Evolutionary conservation across 768 basidiomycete genomes (phyloP).

Genomic region (Paxillus involutus): DNA sequence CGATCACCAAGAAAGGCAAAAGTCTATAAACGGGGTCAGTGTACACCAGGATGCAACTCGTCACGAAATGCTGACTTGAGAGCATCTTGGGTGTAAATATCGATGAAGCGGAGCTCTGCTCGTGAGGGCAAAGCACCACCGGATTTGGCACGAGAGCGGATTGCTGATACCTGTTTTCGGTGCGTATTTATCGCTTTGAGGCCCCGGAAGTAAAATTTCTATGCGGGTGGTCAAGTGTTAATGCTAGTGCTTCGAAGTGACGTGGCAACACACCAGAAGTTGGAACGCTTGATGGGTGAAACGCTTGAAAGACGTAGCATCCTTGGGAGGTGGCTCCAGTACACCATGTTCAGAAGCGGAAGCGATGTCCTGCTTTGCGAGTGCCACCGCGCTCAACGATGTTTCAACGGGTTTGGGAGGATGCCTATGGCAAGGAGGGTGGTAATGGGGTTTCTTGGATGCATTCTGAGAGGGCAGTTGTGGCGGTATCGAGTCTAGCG

Average conservation of each 20-base stretch:
- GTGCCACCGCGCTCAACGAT: conserved; percentile 40
- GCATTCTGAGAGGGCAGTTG: conserved; percentile 24
- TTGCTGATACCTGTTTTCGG: conserved; percentile 50
- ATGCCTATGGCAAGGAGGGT: conserved; percentile 22
- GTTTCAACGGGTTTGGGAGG: conserved; percentile 20
- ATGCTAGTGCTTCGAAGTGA: background rate
- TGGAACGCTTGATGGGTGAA: conserved; percentile 50
- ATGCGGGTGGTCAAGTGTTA: background rate
- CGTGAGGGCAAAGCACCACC: conserved; percentile 68
- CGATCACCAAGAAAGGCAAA: conserved; percentile 74
- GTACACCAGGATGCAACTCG: background rate
- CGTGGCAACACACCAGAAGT: conserved; percentile 37
- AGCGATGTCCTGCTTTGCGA: conserved; percentile 59
- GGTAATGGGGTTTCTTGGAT: conserved; percentile 24
- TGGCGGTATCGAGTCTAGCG: conserved; percentile 14
- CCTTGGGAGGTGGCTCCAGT: conserved; percentile 60
- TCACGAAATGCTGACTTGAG: conserved; percentile 52
- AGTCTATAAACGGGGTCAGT: conserved; percentile 40
- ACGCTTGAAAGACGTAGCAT: conserved; percentile 55
- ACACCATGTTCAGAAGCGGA: conserved; percentile 71
- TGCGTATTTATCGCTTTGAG: conserved; percentile 70
- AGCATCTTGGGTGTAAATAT: conserved; percentile 63
- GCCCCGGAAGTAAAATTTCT: conserved; percentile 87
- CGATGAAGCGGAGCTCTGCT: conserved; percentile 68
- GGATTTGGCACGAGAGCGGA: conserved; percentile 52